Evolutionary conservation across 768 basidiomycete species (phyloP), one percentile per base, ranked within the genome.

Genomic region (Boletus speciosus): DNA sequence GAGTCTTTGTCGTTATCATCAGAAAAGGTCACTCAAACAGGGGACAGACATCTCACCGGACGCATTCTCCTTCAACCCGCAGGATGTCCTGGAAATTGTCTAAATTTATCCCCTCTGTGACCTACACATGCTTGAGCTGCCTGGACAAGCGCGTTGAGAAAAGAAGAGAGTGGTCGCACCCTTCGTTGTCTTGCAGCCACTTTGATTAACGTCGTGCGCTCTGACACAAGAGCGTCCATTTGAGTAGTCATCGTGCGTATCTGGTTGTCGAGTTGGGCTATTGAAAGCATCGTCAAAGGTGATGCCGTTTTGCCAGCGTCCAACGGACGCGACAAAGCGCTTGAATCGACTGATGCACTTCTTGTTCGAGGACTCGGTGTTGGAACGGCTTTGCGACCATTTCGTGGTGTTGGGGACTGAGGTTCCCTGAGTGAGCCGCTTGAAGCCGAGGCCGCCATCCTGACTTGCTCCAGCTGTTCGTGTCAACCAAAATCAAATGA

Each of bases 181-280:
- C 65, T 66, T 57, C 55, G 60, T 23, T 61, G 61, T 41, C 52
- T 60, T 21, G 61, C 59, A 14, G 61, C 47, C 11, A 59, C 51
- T 40, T 67, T 64, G 23, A 69, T 54, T 5, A 76, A 54, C 2
- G 58, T 59, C 11, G 66, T 61, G 39, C 76, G 65, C 53, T 81
- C 79, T 12, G 66, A 54, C 35, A 62, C 66, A 34, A 79, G 74
- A 3, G 64, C 66, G 14, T 77, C 73, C 25, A 77, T 64, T 41
- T 70, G 68, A 11, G 65, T 46, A 6, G 69, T 67, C 44, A 79
- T 63, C 0, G 58, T 59, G 9, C 58, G 64, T 43, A 81, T 70
- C 39, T 78, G 72, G 29, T 62, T 60, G 43, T 76, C 71, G 16
- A 80, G 64, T 29, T 68, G 68, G 4, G 56, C 60, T 43, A 69